Evolutionary conservation across 768 basidiomycete species (phyloP).

Genomic region (Dacryopinax spathularia): DNA sequence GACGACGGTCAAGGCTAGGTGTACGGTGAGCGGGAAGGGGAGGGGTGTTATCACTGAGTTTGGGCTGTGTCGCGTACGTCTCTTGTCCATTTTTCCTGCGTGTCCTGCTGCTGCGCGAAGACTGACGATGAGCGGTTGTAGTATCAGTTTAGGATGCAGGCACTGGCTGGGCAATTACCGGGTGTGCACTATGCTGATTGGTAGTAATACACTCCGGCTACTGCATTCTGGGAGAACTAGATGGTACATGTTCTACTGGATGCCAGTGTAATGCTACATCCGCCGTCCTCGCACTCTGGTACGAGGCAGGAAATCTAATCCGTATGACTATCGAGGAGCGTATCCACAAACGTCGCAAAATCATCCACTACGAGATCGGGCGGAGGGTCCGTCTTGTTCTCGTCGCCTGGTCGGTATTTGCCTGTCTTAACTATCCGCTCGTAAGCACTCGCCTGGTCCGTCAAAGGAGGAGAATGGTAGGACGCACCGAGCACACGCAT

Average conservation of each 20-base stretch:
- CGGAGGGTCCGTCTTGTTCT: constrained; percentile 25
- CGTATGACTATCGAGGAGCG: constrained; percentile 20
- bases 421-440: constrained; percentile 52
- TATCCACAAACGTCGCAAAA: constrained; percentile 43
- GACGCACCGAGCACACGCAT: constrained; percentile 48
- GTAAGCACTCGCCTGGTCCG: no score
- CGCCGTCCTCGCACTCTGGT: background rate
- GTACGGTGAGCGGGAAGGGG: constrained; percentile 69
- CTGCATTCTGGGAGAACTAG: background rate
- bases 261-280: background rate
- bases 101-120: background rate
- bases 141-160: constrained; percentile 86
- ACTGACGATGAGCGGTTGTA: constrained; percentile 20
- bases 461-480: no score
- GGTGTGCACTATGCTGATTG: constrained; percentile 89
- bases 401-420: constrained; percentile 52
- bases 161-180: constrained; percentile 63
- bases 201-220: constrained; percentile 32
- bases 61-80: constrained; percentile 59
- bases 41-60: constrained; percentile 84
- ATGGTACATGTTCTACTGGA: background rate
- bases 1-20: constrained; percentile 81
- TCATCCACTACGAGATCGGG: constrained; percentile 42
- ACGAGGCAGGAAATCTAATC: background rate
- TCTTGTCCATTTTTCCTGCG: background rate